Conservation (phyloP, 371 early-diverging fungal species). For the Parasitella parasitica region DNA sequence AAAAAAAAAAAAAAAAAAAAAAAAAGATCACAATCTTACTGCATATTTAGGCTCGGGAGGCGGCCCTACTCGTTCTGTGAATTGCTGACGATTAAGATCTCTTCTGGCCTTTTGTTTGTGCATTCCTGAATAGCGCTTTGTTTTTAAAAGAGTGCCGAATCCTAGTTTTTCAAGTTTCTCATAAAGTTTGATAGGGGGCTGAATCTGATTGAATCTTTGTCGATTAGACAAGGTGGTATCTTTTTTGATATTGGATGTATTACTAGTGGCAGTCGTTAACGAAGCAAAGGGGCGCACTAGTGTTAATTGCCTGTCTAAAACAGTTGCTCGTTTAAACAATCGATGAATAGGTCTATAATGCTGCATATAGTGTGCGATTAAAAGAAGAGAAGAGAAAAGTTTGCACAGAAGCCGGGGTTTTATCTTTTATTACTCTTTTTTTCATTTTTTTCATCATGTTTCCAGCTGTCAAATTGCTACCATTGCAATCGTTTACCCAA, state of each 20-base stretch:
- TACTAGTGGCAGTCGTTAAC: neutral
- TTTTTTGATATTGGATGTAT: neutral
- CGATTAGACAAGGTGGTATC: constrained; percentile 37
- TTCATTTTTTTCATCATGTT: neutral
- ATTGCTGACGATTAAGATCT: constrained; percentile 8
- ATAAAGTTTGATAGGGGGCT: constrained; percentile 40
- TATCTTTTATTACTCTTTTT: neutral
- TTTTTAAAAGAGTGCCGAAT: constrained; percentile 40
- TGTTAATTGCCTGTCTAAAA: neutral
- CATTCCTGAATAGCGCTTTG: constrained; percentile 33
- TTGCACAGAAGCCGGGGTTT: neutral
- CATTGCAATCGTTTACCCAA: neutral
- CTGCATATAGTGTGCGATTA: neutral
- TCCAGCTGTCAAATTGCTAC: neutral
- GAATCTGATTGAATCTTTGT: constrained; percentile 43
- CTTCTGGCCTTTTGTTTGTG: constrained; percentile 23
- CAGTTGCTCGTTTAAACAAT: neutral
- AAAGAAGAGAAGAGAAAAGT: neutral
- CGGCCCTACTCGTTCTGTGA: constrained; percentile 10
- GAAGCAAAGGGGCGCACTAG: neutral
- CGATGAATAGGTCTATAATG: neutral
- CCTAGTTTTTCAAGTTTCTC: constrained; percentile 46
- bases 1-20: too few relatives aligned
- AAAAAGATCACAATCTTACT: constrained; percentile 16
- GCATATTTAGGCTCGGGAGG: constrained; percentile 35